Conservation (phyloP, 108 stramenopile species). For the Parietichytrium sp. region DNA sequence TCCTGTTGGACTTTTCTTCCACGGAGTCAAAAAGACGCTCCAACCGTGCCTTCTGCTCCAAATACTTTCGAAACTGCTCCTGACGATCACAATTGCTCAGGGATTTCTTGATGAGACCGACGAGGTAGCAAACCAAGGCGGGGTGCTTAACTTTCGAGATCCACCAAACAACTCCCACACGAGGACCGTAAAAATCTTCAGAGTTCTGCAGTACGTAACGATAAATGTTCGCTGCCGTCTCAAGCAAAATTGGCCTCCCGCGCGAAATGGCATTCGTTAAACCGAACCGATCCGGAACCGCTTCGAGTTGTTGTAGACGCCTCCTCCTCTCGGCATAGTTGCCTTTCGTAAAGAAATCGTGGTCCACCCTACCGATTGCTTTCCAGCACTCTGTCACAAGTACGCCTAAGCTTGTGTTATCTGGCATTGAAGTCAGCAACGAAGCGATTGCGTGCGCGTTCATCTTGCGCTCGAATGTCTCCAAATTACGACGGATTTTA, state of each 20-base stretch:
- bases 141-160: not conserved
- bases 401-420: not conserved
- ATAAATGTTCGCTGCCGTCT: not conserved
- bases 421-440: conserved; percentile 23
- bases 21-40: not conserved
- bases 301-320: conserved; percentile 8
- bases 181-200: not conserved
- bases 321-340: not conserved
- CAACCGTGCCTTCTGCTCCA: not conserved
- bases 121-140: not conserved
- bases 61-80: not conserved
- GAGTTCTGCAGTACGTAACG: not conserved
- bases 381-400: conserved; percentile 39
- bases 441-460: conserved; percentile 39
- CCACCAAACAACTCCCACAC: not conserved
- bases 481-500: not conserved
- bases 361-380: not conserved
- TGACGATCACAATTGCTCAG: not conserved
- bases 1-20: not conserved
- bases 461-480: conserved; percentile 38
- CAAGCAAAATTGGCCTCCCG: not conserved
- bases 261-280: not conserved
- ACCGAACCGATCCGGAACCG: not conserved
- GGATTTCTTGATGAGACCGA: not conserved
- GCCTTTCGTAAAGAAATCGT: conserved; percentile 21